Conservation (phyloP, 1,284 basidiomycete species). For the Melampsora larici-populina region DNA sequence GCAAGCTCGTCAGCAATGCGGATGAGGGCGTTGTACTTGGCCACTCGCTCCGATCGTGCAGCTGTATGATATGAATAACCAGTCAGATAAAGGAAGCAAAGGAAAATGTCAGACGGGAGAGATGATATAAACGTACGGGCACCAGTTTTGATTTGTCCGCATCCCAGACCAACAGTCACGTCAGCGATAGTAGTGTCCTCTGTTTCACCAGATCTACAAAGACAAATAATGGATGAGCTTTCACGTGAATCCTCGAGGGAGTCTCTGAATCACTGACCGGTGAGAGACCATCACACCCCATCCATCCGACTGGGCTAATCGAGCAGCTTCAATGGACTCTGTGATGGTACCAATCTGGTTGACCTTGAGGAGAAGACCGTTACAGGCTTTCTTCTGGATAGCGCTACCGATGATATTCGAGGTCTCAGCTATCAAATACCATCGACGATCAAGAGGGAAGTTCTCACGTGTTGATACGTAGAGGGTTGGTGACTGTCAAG, state of each 20-base stretch:
- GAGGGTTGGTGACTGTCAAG: slow-evolving; percentile 96
- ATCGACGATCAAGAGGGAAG: background rate
- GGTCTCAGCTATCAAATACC: background rate
- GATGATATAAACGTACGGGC: slow-evolving; percentile 56
- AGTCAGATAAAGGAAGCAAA: background rate
- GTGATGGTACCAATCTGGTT: slow-evolving; percentile 99
- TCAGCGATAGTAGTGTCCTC: slow-evolving; percentile 83
- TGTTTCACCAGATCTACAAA: slow-evolving; percentile 46
- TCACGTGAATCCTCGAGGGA: background rate
- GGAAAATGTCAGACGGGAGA: background rate
- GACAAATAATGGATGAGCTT: background rate
- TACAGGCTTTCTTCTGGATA: slow-evolving; percentile 99
- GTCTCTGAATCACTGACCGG: slow-evolving; percentile 77
- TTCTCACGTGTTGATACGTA: slow-evolving; percentile 79
- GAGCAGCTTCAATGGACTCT: slow-evolving; percentile 91
- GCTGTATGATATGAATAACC: slow-evolving; percentile 3
- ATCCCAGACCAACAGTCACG: slow-evolving; percentile 87
- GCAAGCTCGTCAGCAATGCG: slow-evolving; percentile 51
- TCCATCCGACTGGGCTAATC: slow-evolving; percentile 90
- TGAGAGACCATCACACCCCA: slow-evolving; percentile 99
- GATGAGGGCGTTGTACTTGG: slow-evolving; percentile 52
- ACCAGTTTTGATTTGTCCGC: slow-evolving; percentile 97
- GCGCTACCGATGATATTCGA: slow-evolving; percentile 56
- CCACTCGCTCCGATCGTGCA: slow-evolving; percentile 50
- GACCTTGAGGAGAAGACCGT: slow-evolving; percentile 94